These are phyloP conservation scores for Pseudopediastrum boryanum DNA, from an alignment of 139 green algal species.

Conservation along the genomic window DNA sequence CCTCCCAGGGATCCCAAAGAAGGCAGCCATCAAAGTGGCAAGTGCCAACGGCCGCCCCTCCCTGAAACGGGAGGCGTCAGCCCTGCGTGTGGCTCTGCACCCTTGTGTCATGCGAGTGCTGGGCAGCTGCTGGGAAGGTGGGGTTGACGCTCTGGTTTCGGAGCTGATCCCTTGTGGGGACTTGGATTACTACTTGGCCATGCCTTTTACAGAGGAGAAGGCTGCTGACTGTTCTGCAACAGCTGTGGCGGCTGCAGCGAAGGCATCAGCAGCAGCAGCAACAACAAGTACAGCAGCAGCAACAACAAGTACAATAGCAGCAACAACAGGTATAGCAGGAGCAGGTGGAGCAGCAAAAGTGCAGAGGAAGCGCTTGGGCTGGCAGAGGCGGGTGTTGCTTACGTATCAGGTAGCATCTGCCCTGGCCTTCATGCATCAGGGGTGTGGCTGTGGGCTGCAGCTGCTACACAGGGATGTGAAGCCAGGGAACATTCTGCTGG, in stretches of 20 bases:
- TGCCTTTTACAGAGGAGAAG: neutral
- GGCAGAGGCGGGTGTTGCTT: conserved; percentile 13
- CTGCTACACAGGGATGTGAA: conserved; percentile 91
- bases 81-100: conserved; percentile 15
- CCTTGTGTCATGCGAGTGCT: conserved; percentile 9
- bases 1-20: neutral
- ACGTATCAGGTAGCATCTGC: conserved; percentile 27
- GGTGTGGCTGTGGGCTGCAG: neutral
- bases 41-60: neutral
- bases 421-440: conserved; percentile 14
- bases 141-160: conserved; percentile 21
- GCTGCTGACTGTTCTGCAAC: neutral
- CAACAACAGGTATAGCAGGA: neutral
- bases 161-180: conserved; percentile 25
- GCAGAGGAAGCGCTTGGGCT: neutral
- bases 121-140: conserved; percentile 25
- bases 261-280: conserved; percentile 24
- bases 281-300: neutral
- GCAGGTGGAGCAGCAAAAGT: too few relatives aligned
- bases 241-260: neutral
- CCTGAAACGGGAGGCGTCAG: conserved; percentile 9
- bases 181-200: neutral
- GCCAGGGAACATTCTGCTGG: conserved; percentile 95
- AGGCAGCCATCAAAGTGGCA: neutral
- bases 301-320: conserved; percentile 1